Evolutionary conservation across 1,139 yeast genomes (phyloP), one percentile per base, ranked within the genome.

Genomic region (Pichia sp.): DNA sequence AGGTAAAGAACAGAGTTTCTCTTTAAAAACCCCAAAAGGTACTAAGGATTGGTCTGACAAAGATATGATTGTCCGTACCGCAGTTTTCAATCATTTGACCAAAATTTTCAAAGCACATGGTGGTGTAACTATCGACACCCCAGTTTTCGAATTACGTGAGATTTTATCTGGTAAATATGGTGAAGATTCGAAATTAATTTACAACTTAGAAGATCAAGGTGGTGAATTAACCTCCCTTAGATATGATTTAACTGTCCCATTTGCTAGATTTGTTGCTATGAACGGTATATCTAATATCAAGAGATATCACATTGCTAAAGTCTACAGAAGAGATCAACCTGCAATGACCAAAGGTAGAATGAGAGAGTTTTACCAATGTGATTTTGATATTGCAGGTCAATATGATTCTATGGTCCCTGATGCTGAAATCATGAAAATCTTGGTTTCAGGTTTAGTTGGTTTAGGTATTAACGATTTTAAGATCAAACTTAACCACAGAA

Each of bases 341-440:
- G 98, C 98, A 16, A 92, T 92, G 98, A 90, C 97, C 48, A 92
- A 92, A 67, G 98, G 98, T 49, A 80, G 98, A 68, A 92, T 92
- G 98, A 84, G 98, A 75, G 98, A 92, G 66, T 92, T 92, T 59
- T 92, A 92, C 67, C 98, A 92, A 68, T 92, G 98, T 71, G 98
- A 92, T 69, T 85, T 92, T 58, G 98, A 92, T 64, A 73, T 92
- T 60, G 98, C 98, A 35, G 98, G 98, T 45, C 69, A 66, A 48
- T 90, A 85, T 64, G 98, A 92, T 60, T 61, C 81, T 37, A 92
- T 92, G 98, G 94, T 92, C 40, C 95, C 98, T 29, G 98, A 92
- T 64, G 80, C 97, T 7, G 98, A 92, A 68, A 73, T 84, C 49
- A 74, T 92, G 66, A 77, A 85, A 47, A 71, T 92, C 49, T 66